Base-by-base conservation (phyloP, 2,329 filamentous ascomycete species). In the Rhynchosporium agropyri region DNA sequence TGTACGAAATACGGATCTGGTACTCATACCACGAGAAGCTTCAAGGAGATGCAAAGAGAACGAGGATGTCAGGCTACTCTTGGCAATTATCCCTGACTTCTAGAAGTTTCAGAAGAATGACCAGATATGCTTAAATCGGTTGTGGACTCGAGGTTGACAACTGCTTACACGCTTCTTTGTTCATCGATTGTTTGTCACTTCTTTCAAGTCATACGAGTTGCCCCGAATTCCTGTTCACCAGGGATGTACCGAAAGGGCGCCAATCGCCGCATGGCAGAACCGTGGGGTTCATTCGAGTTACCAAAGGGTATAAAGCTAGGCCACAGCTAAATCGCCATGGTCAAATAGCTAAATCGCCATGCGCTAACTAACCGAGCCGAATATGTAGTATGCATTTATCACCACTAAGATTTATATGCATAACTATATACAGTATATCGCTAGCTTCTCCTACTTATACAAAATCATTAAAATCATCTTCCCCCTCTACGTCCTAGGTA, bases 71-170 rank as follows among this genome's bases (percentile, higher is more conserved):
- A 10, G 10, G 26, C 5, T 53, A 38, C 53, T 42, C 40, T 56
- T 56, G 53, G 40, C 53, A 43, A 56, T 4, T 12, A 42, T 29
- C 36, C 10, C 15, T 56, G 8, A 4, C 36, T 43, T 43, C 50
- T 43, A 29, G 53, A 42, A 56, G 53, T 20, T 20, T 20, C 20
- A 20, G 20, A 20, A 20, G 20, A 55, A 56, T 20, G 29, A 9
- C 26, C n/a, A 56, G 53, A 56, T 43, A 43, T 43, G 13, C 53
- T 43, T 43, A 56, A 56, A 13, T 43, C 53, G n/a, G 53, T 9
- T 29, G 26, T 9, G 20, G 20, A 20, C 20, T 20, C 20, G 20
- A 20, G 20, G 20, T 20, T 20, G 20, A 20, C 20, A 20, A 1
- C 20, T 20, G 20, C 1, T 40, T 40, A 12, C 36, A 40, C 7